Evolutionary conservation across 768 basidiomycete species (phyloP), one percentile per base, ranked within the genome.

Genomic region (Tubosaeta sp.): DNA sequence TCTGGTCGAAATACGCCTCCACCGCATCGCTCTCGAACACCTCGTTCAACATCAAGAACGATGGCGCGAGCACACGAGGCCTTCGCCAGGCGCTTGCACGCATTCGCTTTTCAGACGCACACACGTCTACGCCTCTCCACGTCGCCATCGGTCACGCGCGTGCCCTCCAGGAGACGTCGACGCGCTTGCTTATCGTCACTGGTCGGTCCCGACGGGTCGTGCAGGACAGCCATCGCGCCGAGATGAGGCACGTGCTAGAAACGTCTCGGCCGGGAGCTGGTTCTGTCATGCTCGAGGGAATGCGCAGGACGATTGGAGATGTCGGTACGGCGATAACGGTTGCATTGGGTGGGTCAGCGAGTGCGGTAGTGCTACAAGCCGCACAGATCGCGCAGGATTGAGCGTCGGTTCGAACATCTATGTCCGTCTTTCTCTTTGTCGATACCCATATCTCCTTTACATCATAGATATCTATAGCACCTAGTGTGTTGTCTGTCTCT

Each of bases 261-360:
- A 77, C 81, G 55, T 52, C 43, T 42, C 50, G 46, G 50, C 49
- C 54, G 8, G 46, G 25, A 0, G 39, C 29, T 0, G 49, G 52
- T 0, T 2, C 42, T 4, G 43, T 48, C 7, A 49, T 47, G 12
- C 41, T 52, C 22, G 66, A 66, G 27, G 54, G 52, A 13, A 80
- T 93, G 57, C 76, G 78, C 61, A 85, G 84, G 76, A 91, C 92
- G 12, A 76, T 95, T 38, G 94, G 94, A 7, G 91, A 94, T 66
- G 85, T 91, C 12, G 90, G 84, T 4, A 80, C 84, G 18, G 84
- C 86, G 27, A 80, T 94, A 67, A 80, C 92, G 4, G 73, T 86
- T 1, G 74, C 80, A 5, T 29, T 47, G 46, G 46, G 35, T 3
- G 80, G 80, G 3, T 73, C 73, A 38, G 73, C 76, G 48, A 59